phyloP scores from a whole-genome alignment of 208 protist genomes.

The Crithidia brevicula region DNA sequence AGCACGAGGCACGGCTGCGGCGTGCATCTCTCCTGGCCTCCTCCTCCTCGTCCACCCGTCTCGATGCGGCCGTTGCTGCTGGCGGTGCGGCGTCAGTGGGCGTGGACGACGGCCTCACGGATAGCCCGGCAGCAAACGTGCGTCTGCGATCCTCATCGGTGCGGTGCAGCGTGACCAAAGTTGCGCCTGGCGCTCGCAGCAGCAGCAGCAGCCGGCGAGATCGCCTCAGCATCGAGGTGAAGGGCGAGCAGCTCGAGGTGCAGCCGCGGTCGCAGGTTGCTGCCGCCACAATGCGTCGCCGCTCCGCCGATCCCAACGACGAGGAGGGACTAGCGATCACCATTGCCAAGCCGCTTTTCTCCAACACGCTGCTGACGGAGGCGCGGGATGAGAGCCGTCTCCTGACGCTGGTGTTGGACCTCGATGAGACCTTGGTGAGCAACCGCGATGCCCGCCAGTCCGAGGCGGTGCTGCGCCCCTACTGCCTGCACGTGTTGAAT shows the following conservation, averaged over 20 bases:
- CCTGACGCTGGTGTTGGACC: constrained; percentile 92
- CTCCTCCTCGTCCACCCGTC: background rate
- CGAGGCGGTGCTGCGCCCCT: constrained; percentile 82
- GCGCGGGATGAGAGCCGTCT: constrained; percentile 54
- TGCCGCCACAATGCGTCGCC: background rate
- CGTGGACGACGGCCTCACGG: constrained; percentile 24
- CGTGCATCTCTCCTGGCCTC: background rate
- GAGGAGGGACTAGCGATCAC: background rate
- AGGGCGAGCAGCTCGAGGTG: background rate
- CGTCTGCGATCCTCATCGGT: constrained; percentile 17
- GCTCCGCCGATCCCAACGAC: constrained; percentile 18
- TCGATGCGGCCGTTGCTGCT: background rate
- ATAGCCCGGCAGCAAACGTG: constrained; percentile 16
- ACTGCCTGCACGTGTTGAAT: constrained; percentile 87
- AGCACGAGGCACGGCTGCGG: constrained; percentile 14
- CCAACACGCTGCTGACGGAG: constrained; percentile 57
- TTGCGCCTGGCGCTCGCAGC: background rate
- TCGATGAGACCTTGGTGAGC: constrained; percentile 93
- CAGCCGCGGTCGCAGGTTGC: background rate
- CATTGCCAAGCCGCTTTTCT: constrained; percentile 61
- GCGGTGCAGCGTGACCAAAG: constrained; percentile 7
- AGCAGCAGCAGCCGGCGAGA: constrained; percentile 1
- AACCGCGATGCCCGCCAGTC: constrained; percentile 71
- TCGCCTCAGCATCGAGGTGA: constrained; percentile 6
- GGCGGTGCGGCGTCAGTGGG: background rate